Base-by-base conservation (phyloP, 176 grass and related monocot species). In the Raddia distichophylla region DNA sequence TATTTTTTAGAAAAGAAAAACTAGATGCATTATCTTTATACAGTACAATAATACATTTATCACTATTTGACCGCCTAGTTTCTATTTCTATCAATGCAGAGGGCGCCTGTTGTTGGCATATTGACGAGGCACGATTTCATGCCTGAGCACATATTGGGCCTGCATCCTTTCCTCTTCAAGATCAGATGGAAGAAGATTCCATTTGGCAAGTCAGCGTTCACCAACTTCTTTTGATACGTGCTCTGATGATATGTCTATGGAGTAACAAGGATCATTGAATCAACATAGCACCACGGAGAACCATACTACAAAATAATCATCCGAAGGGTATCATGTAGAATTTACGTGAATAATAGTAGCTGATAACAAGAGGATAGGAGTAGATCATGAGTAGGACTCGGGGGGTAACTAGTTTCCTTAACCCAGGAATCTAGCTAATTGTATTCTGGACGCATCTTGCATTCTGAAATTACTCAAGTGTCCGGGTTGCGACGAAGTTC, bases 91-190 rank as follows among this genome's bases (percentile, higher is more conserved):
- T 54, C 35, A 77, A 57, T 88, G 66, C 85, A 95, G 93, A 90
- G 90, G 60, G 78, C 66, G 2, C 90, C 93, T 81, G 93, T 96
- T 49, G 93, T 88, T 70, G 93, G 93, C 79, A 96, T 96, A 84
- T 27, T 96, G 73, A 96, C 93, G 10, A 90, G 93, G 67, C 93
- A 96, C 5, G 93, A 96, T 82, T 96, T 96, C 83, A 93, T 96
- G 90, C 93, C 93, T 66, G 90, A 96, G 74, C 93, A 96, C 67
- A 76, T 96, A 78, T 48, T 96, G 83, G 83, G 83, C 57, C 60
- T 96, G 53, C 93, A 96, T 81, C 93, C 93, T 74, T 82, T 74
- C 88, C 88, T 96, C 46, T 85, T 93, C 67, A 96, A 89, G 80
- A 93, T 59, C 45, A 70, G 90, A 83, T 91, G 90, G 93, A 90